Evolutionary conservation across 108 stramenopile genomes (phyloP), one percentile per base, ranked within the genome.

Genomic region (Nannochloropsis granulata): DNA sequence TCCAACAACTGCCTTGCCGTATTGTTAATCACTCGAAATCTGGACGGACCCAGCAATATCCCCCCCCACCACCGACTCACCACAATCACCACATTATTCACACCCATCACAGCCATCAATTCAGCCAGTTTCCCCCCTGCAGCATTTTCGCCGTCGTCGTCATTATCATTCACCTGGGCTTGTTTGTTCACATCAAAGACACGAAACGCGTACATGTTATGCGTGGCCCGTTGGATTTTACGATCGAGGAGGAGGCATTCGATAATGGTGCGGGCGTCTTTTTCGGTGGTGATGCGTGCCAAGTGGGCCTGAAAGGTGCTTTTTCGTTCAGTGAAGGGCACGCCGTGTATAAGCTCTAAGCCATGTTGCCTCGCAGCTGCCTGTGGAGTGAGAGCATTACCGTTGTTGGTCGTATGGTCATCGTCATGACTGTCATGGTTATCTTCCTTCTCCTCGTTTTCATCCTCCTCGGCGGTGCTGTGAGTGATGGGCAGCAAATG

Each of bases 1-100:
- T 82, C 85, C 12, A 86, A 82, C 25, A 86, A 82, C 44, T 79
- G 78, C 83, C 87, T 86, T 23, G 87, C 87, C 16, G 86, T 85
- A 79, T 87, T 87, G 79, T 86, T 87, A 43, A 87, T 87, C 85
- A 86, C 85, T 83, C 86, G 86, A 84, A 87, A 87, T 24, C 87
- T 83, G 79, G 86, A 85, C 23, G 87, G 87, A 8, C 87, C 87
- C 19, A 87, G 84, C 43, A 86, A 86, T 8, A 86, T 83, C 0
- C 87, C 87, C 8, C 87, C 87, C 80, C 24, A 87, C 86, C 86
- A 87, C 21, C 87, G 86, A 12, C 85, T 86, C 83, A 87, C 87
- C n/a, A 87, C 87, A 25, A 87, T 86, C 19, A 87, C 24, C 25
- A 87, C 87, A 25, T 87, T 87, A 24, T 87, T 84, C 25, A 78